phyloP scores from a whole-genome alignment of 176 grass and related monocot genomes.

The Thalia dealbata region DNA sequence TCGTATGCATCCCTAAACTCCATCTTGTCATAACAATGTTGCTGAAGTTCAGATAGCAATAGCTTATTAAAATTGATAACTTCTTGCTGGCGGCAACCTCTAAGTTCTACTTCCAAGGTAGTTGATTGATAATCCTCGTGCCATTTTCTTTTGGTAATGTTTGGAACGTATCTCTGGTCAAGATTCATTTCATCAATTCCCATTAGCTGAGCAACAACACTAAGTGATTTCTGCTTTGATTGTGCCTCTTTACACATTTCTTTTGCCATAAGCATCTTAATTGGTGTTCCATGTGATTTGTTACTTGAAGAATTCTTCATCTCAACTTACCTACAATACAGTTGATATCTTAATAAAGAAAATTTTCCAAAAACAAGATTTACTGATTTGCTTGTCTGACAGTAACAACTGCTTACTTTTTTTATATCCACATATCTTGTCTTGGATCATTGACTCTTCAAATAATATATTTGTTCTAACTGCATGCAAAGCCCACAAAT shows the following conservation, averaged over 20 bases:
- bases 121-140: conserved; percentile 26
- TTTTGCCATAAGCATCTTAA: conserved; percentile 46
- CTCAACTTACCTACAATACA: background rate
- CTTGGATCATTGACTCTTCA: background rate
- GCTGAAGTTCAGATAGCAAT: conserved; percentile 14
- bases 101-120: conserved; percentile 25
- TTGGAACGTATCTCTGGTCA: conserved; percentile 27
- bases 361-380: background rate
- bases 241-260: conserved; percentile 50
- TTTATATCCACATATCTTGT: background rate
- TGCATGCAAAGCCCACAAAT: background rate
- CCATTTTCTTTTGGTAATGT: conserved; percentile 25
- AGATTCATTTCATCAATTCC: conserved; percentile 69
- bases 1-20: conserved; percentile 67
- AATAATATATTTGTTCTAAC: background rate
- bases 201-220: conserved; percentile 89
- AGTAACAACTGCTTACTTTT: background rate
- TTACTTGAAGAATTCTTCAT: conserved; percentile 26
- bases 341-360: background rate
- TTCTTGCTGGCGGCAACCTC: conserved; percentile 2
- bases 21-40: conserved; percentile 38
- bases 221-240: conserved; percentile 47
- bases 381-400: background rate
- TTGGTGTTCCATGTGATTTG: conserved; percentile 35
- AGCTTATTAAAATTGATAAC: conserved; percentile 17